Percentiles rank a stretch among this genome's conserved stretches.
Conservation (phyloP, 768 basidiomycete genomes). For the Boletus reticulatus region DNA sequence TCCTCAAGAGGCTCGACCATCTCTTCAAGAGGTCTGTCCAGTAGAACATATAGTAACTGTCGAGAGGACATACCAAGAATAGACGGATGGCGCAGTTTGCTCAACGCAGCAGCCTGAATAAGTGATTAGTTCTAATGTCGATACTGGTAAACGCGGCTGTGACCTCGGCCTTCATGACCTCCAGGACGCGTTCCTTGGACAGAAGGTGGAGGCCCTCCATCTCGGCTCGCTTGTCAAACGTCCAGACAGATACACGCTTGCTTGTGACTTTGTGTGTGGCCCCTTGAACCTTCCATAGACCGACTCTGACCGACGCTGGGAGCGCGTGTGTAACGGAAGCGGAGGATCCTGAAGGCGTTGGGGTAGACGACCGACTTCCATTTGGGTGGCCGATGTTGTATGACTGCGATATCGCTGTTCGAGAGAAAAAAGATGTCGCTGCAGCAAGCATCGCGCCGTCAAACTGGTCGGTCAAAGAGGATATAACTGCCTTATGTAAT, state of each 20-base stretch:
- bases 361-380: conserved; percentile 38
- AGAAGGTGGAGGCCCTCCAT: conserved; percentile 63
- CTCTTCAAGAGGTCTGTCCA: conserved; percentile 46
- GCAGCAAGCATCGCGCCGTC: conserved; percentile 67
- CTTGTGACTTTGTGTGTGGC: conserved; percentile 87
- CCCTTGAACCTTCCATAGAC: conserved; percentile 85
- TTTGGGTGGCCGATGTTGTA: conserved; percentile 58
- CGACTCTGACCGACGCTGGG: conserved; percentile 55
- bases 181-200: conserved; percentile 72
- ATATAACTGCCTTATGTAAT: conserved; percentile 11
- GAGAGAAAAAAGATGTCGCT: conserved; percentile 78
- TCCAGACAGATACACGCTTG: conserved; percentile 93
- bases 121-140: conserved; percentile 7
- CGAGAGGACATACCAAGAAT: conserved; percentile 62
- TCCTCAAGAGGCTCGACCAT: conserved; percentile 98
- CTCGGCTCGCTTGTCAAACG: conserved; percentile 81
- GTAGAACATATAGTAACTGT: background rate
- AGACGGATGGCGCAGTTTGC: conserved; percentile 87
- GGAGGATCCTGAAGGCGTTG: conserved; percentile 32
- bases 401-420: conserved; percentile 78
- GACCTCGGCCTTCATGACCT: conserved; percentile 91
- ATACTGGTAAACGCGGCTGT: conserved; percentile 16
- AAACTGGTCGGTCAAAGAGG: background rate
- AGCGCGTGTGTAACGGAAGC: conserved; percentile 36
- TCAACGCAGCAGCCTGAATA: conserved; percentile 76